phyloP scores from a whole-genome alignment of 1,284 basidiomycete genomes.

The Rhodotorula sp. region DNA sequence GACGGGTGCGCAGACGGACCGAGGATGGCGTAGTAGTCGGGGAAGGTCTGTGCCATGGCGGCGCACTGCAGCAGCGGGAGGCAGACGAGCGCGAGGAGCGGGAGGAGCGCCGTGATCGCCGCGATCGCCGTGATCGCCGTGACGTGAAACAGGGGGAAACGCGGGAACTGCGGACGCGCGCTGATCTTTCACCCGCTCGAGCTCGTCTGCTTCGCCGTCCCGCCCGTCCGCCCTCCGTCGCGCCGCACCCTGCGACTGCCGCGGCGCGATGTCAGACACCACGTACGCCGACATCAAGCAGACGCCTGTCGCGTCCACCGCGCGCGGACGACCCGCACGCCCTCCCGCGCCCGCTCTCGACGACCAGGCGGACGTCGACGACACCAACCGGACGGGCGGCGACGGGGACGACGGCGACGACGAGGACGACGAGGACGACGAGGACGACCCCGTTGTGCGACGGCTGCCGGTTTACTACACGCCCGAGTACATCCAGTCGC shows the following conservation, averaged over 20 bases:
- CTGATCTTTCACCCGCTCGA: background rate
- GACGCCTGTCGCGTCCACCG: background rate
- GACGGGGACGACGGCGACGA: constrained; percentile 2
- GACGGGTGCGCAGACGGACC: constrained; percentile 1
- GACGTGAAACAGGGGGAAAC: too few relatives aligned
- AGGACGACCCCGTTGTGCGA: constrained; percentile 40
- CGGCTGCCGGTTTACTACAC: constrained; percentile 42
- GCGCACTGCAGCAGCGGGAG: background rate
- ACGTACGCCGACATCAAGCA: constrained; percentile 12
- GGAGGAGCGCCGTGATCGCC: background rate
- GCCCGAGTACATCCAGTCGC: constrained; percentile 36
- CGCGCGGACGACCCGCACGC: background rate
- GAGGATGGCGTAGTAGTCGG: constrained; percentile 41
- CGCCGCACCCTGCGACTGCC: too few relatives aligned
- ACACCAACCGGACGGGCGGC: background rate
- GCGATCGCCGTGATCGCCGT: too few relatives aligned
- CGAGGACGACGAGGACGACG: constrained; percentile 3
- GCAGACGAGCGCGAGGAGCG: background rate
- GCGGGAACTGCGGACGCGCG: background rate
- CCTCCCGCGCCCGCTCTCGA: background rate
- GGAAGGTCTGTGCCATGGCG: constrained; percentile 11
- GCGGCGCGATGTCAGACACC: background rate
- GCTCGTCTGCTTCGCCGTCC: background rate
- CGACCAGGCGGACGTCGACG: background rate
- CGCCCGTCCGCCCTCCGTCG: background rate